Conservation (phyloP, 805 yeast genomes). For the Nakazawaea populi region DNA sequence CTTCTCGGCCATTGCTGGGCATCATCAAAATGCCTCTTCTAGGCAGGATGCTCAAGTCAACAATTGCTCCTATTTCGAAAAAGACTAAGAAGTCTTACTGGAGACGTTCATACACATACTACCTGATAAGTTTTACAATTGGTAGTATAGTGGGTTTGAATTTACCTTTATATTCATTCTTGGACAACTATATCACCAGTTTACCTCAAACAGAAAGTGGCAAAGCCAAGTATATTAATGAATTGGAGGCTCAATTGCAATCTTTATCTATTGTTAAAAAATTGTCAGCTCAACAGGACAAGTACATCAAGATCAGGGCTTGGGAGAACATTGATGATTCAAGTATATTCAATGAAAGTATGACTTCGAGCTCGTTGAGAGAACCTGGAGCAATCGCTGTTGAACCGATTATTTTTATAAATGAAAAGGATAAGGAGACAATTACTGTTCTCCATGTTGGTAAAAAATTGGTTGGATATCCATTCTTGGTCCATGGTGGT, state of each 20-base stretch:
- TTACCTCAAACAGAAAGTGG: slow-evolving; percentile 16
- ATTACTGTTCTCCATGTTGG: slow-evolving; percentile 74
- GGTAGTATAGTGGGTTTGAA: slow-evolving; percentile 8
- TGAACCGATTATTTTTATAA: slow-evolving; percentile 63
- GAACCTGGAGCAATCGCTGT: slow-evolving; percentile 78
- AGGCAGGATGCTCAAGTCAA: not conserved
- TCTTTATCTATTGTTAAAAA: slow-evolving; percentile 45
- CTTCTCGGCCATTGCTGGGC: not conserved
- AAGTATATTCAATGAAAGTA: slow-evolving; percentile 26
- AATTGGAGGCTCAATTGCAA: slow-evolving; percentile 42
- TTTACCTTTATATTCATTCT: slow-evolving; percentile 5
- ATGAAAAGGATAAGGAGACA: slow-evolving; percentile 49
- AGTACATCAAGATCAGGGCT: slow-evolving; percentile 31
- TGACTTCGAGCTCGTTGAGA: slow-evolving; percentile 49
- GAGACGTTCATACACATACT: not conserved
- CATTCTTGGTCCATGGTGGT: slow-evolving; percentile 87
- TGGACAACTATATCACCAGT: not conserved
- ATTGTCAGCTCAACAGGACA: slow-evolving; percentile 30
- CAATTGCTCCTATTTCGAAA: not conserved
- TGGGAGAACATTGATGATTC: slow-evolving; percentile 39
- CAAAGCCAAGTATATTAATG: slow-evolving; percentile 16
- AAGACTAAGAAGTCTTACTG: not conserved
- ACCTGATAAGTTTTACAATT: not conserved
- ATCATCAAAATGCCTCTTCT: too few relatives aligned
- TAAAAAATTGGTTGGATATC: slow-evolving; percentile 75